These are phyloP conservation scores for Sinapis alba DNA, from an alignment of 441 rosid genomes.

Conservation along the genomic window DNA sequence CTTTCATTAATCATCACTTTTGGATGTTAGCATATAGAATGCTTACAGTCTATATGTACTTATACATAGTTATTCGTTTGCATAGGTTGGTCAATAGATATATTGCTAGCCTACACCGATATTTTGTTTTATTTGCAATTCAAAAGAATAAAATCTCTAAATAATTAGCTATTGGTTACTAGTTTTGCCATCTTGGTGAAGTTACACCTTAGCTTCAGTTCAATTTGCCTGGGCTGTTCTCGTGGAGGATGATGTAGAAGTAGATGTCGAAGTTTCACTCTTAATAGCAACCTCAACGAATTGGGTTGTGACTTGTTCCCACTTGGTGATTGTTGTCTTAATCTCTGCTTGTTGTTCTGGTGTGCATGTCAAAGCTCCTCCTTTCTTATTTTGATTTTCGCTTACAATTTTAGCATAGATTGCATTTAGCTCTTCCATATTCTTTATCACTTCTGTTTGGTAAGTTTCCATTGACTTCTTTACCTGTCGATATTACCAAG, in stretches of 20 bases:
- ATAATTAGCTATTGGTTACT: slow-evolving; percentile 5
- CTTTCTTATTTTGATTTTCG: slow-evolving; percentile 14
- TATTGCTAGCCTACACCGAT: slow-evolving; percentile 7
- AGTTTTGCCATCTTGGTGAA: background rate
- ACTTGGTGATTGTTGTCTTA: slow-evolving; percentile 28
- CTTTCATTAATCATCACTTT: background rate
- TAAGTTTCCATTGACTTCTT: slow-evolving; percentile 14
- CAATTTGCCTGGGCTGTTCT: background rate
- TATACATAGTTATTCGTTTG: slow-evolving; percentile 4
- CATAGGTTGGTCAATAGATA: background rate
- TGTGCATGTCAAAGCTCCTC: slow-evolving; percentile 10
- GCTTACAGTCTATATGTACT: background rate
- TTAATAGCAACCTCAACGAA: slow-evolving; percentile 26
- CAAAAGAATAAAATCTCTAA: slow-evolving; percentile 11
- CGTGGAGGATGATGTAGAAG: background rate
- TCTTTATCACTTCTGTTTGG: slow-evolving; percentile 22
- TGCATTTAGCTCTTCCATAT: slow-evolving; percentile 12
- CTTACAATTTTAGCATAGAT: slow-evolving; percentile 10
- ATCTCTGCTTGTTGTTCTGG: slow-evolving; percentile 20
- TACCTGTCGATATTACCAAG: slow-evolving; percentile 3
- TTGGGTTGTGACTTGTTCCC: slow-evolving; percentile 38
- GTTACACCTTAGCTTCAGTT: background rate
- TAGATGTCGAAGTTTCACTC: background rate
- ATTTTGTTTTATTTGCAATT: slow-evolving; percentile 13
- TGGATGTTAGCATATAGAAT: slow-evolving; percentile 1